A percentile compares a stretch with the other conserved stretches of the same genome.
phyloP scores from a whole-genome alignment of 164 flowering plant genomes.

The Stephania cephalantha region DNA sequence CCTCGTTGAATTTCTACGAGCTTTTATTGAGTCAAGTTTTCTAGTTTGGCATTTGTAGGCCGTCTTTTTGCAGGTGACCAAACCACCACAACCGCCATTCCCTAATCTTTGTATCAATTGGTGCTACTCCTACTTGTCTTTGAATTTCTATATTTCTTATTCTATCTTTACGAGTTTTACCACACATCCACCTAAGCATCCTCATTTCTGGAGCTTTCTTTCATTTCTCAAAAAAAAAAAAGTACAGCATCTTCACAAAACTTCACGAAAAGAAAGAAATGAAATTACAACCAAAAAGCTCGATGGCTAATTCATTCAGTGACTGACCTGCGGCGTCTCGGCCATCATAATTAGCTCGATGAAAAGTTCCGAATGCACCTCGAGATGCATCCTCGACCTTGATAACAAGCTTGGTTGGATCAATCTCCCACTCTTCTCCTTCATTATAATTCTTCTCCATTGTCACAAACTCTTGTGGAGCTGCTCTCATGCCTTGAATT shows the following conservation, averaged over 20 bases:
- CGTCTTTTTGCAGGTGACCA: too few relatives aligned
- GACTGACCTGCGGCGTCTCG: conserved; percentile 23
- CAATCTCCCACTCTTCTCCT: conserved; percentile 54
- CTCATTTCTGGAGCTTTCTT: too few relatives aligned
- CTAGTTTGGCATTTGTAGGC: too few relatives aligned
- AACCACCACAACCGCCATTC: too few relatives aligned
- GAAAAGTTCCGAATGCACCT: conserved; percentile 31
- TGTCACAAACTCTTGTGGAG: too few relatives aligned
- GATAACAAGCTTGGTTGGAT: conserved; percentile 40
- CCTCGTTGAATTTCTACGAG: too few relatives aligned
- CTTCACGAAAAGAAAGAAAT: neutral
- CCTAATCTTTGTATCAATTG: too few relatives aligned
- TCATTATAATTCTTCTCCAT: conserved; percentile 11
- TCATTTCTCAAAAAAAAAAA: neutral
- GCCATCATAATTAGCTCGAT: conserved; percentile 25
- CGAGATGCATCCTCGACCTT: conserved; percentile 24
- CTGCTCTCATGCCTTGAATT: conserved; percentile 24
- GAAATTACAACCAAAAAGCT: neutral
- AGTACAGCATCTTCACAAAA: neutral
- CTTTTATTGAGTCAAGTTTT: too few relatives aligned
- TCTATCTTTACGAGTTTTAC: too few relatives aligned
- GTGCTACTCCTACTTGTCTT: too few relatives aligned
- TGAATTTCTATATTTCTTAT: too few relatives aligned
- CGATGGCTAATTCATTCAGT: neutral
- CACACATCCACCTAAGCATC: too few relatives aligned